Evolutionary conservation across 2,329 filamentous ascomycete species (phyloP), one percentile per base, ranked within the genome.

Genomic region (Phyllosticta paracitricarpa): DNA sequence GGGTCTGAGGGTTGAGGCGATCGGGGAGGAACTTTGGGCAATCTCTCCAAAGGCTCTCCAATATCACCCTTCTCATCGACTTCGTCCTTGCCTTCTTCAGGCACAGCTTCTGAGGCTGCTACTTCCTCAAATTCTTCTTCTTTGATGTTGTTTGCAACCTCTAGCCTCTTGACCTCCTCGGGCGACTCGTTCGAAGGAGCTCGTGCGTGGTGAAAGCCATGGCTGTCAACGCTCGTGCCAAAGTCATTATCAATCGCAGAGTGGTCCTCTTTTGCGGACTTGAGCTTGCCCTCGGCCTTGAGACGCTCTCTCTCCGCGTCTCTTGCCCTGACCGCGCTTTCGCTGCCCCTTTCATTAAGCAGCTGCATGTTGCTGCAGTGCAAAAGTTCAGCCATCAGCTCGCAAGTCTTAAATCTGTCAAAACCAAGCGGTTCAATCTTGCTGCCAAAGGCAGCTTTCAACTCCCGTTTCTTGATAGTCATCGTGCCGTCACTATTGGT

Each of bases 311-410:
- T 85, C 71, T 97, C 91, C 10, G 81, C 76, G 70, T 99, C 92
- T 63, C 94, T 84, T 52, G 84, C 81, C 63, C 82, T 85, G 63
- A 97, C 91, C 65, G 96, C 85, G 65, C 91, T 87, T 71, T 99
- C 92, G 10, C 91, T 92, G 33, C 93, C 94, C 9, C 85, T 80
- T 72, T 97, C 92, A 71, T 99, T 99, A 66, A 99, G 78, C 40
- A 99, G 79, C 5, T 89, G 92, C 94, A 99, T 99, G 72, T 99
- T 99, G 73, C 93, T 97, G 76, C 94, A 99, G 74, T 99, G 94
- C 51, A 99, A 78, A 54, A 99, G 80, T 75, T 99, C 94, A 0
- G 94, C 94, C 94, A 99, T 97, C 63, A 99, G 81, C 75, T 99
- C 94, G 74, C 94, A 99, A 0, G 94, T 97, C 79, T 99, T 99